Base-by-base conservation (phyloP, 139 green algal genomes). In the Coelastrella sp. region DNA sequence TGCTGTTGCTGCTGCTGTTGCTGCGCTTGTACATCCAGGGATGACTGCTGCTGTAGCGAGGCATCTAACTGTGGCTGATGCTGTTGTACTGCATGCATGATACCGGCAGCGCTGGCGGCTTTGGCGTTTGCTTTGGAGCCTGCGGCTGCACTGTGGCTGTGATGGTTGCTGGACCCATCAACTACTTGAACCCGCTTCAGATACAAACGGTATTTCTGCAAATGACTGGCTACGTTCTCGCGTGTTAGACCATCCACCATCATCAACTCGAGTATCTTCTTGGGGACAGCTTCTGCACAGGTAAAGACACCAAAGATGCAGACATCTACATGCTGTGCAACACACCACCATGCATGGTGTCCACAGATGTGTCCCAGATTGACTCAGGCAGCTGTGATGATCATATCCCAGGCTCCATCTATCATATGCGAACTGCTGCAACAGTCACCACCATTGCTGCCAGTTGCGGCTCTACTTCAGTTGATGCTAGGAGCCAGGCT, bases 201-300 rank as follows among this genome's bases (percentile, higher is more conserved):
- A 89, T 98, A 98, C 64, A 99, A 88, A 11, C 96, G 91, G 89
- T 99, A 99, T 88, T 98, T 99, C 87, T 98, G 96, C 32, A 98
- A 85, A 80, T 99, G 96, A 62, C 87, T 95, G 40, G 97, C 97
- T 27, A 99, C 97, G 85, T 99, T 99, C 81, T 99, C 86, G 19
- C 88, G 87, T 13, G 97, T 99, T 23, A 99, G 87, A 2, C 97
- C 96, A 9, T 95, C 91, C 59, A 98, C 94, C 64, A 94, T 94
- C 97, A 99, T 99, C 25, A 98, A 88, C 78, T 99, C 96, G 72
- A 99, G 85, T 41, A 99, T 99, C n/a, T 95, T 92, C 91, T 99
- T 99, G 7, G 97, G 97, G 34, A 99, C 97, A 3, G 97, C 97
- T 89, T 98, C 89, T 94, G 90, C 81, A 80, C 2, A 15, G 48